These are phyloP conservation scores for Aspergillus phoenicis DNA, from an alignment of 2,329 filamentous ascomycete species.

Conservation along the genomic window DNA sequence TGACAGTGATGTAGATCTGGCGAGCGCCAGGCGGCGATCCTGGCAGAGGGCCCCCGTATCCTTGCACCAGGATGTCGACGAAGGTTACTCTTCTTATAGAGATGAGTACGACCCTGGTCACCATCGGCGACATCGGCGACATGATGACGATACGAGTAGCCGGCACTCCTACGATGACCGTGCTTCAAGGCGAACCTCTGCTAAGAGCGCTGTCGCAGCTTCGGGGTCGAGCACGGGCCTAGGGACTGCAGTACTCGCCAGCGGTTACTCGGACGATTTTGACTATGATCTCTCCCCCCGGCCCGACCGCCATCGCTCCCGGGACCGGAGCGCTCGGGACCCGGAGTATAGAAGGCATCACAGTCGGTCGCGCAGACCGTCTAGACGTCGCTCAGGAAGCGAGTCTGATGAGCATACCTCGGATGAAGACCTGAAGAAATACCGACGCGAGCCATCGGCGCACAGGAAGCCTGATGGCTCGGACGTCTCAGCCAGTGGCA, in stretches of 20 bases:
- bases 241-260: constrained; percentile 40
- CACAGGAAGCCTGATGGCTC: constrained; percentile 30
- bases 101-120: constrained; percentile 50
- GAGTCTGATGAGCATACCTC: constrained; percentile 35
- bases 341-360: constrained; percentile 21
- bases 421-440: constrained; percentile 37
- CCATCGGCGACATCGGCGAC: constrained; percentile 37
- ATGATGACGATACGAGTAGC: constrained; percentile 23
- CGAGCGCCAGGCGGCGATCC: constrained; percentile 36
- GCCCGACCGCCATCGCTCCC: constrained; percentile 28
- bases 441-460: constrained; percentile 32
- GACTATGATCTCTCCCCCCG: constrained; percentile 31
- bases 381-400: constrained; percentile 26
- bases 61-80: constrained; percentile 52
- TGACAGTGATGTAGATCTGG: constrained; percentile 41
- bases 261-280: constrained; percentile 38
- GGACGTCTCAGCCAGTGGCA: constrained; percentile 28
- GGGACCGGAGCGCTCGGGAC: constrained; percentile 21
- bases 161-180: constrained; percentile 26
- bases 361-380: constrained; percentile 30
- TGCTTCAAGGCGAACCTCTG: constrained; percentile 20
- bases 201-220: constrained; percentile 19
- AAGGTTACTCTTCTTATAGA: constrained; percentile 45
- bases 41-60: constrained; percentile 49
- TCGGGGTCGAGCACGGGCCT: constrained; percentile 32